Conservation (phyloP, 2,329 filamentous ascomycete species). For the Diaporthe citriasiana region DNA sequence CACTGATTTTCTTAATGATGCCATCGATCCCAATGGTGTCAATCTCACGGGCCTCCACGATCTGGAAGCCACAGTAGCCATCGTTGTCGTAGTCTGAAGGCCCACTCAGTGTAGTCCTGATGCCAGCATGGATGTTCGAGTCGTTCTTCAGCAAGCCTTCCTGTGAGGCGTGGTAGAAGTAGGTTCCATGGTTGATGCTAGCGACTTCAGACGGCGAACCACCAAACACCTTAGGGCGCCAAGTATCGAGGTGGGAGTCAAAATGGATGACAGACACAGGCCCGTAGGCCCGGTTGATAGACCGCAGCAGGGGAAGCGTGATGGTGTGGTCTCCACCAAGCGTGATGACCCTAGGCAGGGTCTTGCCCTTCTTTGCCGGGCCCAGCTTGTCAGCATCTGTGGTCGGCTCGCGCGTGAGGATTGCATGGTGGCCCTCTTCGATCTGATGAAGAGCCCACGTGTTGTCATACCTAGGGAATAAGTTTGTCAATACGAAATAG, state of each 20-base stretch:
- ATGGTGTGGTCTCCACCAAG: constrained; percentile 77
- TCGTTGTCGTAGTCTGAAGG: constrained; percentile 88
- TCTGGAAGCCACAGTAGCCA: constrained; percentile 86
- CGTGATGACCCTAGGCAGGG: constrained; percentile 85
- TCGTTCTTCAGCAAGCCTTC: constrained; percentile 86
- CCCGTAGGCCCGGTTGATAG: constrained; percentile 72
- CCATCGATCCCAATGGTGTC: constrained; percentile 71
- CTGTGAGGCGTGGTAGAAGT: constrained; percentile 86
- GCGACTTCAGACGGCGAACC: constrained; percentile 83
- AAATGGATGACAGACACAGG: constrained; percentile 74
- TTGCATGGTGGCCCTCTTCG: constrained; percentile 84
- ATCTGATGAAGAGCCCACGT: constrained; percentile 86
- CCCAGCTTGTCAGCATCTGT: constrained; percentile 78
- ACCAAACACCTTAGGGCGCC: constrained; percentile 86
- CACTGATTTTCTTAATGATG: constrained; percentile 82
- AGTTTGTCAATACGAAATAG: neutral
- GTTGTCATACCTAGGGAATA: constrained; percentile 79
- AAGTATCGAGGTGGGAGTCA: constrained; percentile 77
- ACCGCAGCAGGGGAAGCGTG: constrained; percentile 70
- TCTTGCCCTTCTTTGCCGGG: constrained; percentile 79
- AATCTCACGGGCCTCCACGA: constrained; percentile 77
- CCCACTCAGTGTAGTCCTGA: constrained; percentile 84
- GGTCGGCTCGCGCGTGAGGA: constrained; percentile 78
- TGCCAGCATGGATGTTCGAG: constrained; percentile 89
- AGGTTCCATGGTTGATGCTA: constrained; percentile 87